Base-by-base conservation (phyloP, 768 basidiomycete genomes). In the Tricholoma bakamatsutake region DNA sequence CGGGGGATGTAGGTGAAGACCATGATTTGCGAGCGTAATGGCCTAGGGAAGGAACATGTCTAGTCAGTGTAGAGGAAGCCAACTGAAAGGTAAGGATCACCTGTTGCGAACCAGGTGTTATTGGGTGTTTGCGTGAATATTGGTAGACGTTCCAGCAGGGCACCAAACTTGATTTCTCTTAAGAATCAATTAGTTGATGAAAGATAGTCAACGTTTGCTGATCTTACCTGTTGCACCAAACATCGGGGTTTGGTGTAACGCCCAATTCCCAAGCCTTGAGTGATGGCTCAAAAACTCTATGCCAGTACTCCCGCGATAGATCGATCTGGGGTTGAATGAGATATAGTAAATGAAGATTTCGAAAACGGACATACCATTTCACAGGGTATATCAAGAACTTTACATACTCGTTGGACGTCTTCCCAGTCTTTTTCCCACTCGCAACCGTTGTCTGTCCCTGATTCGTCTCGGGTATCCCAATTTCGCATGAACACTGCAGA, bases 401-500 rank as follows among this genome's bases (percentile, higher is more conserved):
- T 79, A 65, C 93, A 93, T 11, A 97, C 90, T 15, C 75, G 73
- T 62, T 86, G 86, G 1, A 97, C 95, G 67, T 96, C 93, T 57
- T 88, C 82, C 89, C 90, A 97, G 63, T 98, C 95, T 57, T 84
- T 87, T 71, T 98, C 88, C 95, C 95, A 98, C 68, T 94, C 91
- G 62, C 95, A 98, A 3, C 90, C 88, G n/a, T 75, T 77, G 64
- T 89, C 89, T 0, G 84, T 80, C 15, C 82, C 87, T 24, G 77
- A 82, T 70, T 94, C 92, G 64, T 93, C 90, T 39, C 86, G 78
- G 2, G 87, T 88, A 62, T 93, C 90, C 95, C 95, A 98, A 57
- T 98, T 98, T 18, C 92, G 82, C 95, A 98, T 98, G 69, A 87
- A 98, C 1, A 97, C 80, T 10, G 92, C 92, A 39, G 88, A 88